Percentiles rank a stretch among this genome's conserved stretches.
Conservation (phyloP, 768 basidiomycete genomes). For the Tricholoma saponaceum region DNA sequence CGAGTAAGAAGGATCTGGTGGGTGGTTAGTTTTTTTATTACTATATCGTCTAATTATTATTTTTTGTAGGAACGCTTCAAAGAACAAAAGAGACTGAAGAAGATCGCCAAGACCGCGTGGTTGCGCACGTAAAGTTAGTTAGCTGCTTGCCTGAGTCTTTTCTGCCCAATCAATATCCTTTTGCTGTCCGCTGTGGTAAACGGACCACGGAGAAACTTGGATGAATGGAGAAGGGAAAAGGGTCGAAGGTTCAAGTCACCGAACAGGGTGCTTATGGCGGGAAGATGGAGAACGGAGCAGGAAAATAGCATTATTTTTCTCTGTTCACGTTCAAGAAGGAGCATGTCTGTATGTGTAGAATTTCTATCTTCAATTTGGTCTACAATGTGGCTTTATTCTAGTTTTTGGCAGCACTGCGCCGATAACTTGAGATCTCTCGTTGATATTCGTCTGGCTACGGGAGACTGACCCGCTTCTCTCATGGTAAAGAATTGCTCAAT, state of each 20-base stretch:
- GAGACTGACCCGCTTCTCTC: no score
- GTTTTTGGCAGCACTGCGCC: neutral
- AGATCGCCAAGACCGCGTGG: conserved; percentile 88
- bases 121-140: conserved; percentile 53
- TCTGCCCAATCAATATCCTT: neutral
- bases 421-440: no score
- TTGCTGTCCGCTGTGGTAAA: no score
- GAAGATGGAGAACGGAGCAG: no score
- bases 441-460: no score
- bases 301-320: no score
- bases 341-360: neutral
- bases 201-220: no score
- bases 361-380: neutral
- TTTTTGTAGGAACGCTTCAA: conserved; percentile 69
- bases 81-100: conserved; percentile 77
- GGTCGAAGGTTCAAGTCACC: no score
- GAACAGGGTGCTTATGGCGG: no score
- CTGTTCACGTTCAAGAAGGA: neutral
- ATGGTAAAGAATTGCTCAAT: no score
- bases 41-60: conserved; percentile 4
- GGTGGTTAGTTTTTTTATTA: conserved; percentile 20
- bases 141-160: neutral
- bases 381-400: neutral
- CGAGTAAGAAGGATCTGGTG: conserved; percentile 82
- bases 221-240: no score